These are phyloP conservation scores for Physcomitrium patens DNA, from an alignment of 225 moss, liverwort and hornwort genomes.

Conservation along the genomic window DNA sequence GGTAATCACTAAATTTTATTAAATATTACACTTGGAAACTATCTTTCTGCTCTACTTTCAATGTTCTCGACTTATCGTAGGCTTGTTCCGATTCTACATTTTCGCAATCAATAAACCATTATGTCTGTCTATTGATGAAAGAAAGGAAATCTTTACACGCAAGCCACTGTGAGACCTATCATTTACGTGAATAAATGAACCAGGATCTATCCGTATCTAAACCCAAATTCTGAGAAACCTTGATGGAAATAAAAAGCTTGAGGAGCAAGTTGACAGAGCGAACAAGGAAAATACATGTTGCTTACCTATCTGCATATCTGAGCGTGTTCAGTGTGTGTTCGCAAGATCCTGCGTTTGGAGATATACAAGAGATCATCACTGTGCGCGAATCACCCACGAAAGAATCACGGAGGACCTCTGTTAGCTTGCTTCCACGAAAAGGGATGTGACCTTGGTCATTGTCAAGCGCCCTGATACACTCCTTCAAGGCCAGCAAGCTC, in stretches of 20 bases:
- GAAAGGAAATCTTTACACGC: not conserved
- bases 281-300: not conserved
- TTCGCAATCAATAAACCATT: not conserved
- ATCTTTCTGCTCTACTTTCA: not conserved
- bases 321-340: constrained; percentile 86
- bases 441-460: constrained; percentile 87
- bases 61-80: not conserved
- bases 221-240: not conserved
- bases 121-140: constrained; percentile 3
- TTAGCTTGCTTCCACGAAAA: constrained; percentile 79
- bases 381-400: constrained; percentile 84
- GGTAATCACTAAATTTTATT: not conserved
- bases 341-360: constrained; percentile 84
- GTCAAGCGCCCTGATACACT: constrained; percentile 85
- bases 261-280: not conserved
- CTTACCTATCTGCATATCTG: constrained; percentile 83
- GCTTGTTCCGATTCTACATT: not conserved
- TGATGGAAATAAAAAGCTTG: not conserved
- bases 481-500: constrained; percentile 83
- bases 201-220: not conserved
- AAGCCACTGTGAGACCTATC: no score
- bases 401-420: constrained; percentile 85
- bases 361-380: constrained; percentile 87
- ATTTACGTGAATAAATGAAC: no score
- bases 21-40: not conserved